phyloP scores from a whole-genome alignment of 768 basidiomycete genomes.

The Chalciporus chontae region DNA sequence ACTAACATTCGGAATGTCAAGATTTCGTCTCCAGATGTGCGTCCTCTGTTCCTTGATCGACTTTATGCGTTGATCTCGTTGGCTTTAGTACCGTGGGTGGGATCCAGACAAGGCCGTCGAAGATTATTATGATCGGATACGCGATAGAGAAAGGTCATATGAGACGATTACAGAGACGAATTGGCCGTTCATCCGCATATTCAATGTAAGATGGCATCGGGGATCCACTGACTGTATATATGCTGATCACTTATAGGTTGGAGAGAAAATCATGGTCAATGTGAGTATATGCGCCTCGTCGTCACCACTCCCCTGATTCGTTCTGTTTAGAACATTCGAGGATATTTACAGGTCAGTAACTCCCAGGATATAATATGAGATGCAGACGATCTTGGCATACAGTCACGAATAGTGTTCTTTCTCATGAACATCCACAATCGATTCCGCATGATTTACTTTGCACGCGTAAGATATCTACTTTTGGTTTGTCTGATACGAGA shows the following conservation, averaged over 20 bases:
- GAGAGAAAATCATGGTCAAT: slow-evolving; percentile 95
- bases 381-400: slow-evolving; percentile 12
- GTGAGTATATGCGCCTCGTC: slow-evolving; percentile 39
- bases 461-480: slow-evolving; percentile 56
- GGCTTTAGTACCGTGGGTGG: slow-evolving; percentile 81
- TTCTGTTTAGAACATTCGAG: slow-evolving; percentile 64
- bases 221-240: background rate
- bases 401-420: slow-evolving; percentile 97
- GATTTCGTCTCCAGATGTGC: slow-evolving; percentile 94
- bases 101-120: slow-evolving; percentile 86
- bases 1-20: slow-evolving; percentile 95
- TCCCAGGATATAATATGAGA: background rate
- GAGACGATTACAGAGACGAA: slow-evolving; percentile 88
- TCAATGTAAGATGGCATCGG: slow-evolving; percentile 57
- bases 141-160: slow-evolving; percentile 82
- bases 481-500: background rate
- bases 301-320: background rate
- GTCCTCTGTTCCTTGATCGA: slow-evolving; percentile 26
- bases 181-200: slow-evolving; percentile 92
- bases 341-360: slow-evolving; percentile 74
- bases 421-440: slow-evolving; percentile 99
- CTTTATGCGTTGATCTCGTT: background rate
- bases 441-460: slow-evolving; percentile 93
- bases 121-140: slow-evolving; percentile 90
- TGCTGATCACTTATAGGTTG: slow-evolving; percentile 52